phyloP scores from a whole-genome alignment of 306 rosid genomes.

The Pueraria montana region DNA sequence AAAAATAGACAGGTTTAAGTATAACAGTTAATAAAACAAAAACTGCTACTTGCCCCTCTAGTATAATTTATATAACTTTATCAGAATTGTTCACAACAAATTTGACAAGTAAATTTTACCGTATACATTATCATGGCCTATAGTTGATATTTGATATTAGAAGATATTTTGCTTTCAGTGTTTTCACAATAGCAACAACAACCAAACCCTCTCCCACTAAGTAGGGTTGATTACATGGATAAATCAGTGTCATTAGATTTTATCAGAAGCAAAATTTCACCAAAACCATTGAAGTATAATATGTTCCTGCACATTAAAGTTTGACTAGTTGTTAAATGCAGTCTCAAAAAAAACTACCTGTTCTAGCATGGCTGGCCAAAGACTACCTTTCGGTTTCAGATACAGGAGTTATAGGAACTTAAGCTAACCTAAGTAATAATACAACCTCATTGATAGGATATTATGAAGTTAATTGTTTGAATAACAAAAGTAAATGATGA shows the following conservation, averaged over 20 bases:
- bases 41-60: background rate
- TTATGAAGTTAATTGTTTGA: background rate
- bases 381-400: slow-evolving; percentile 8
- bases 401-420: background rate
- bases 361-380: background rate
- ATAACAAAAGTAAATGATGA: background rate
- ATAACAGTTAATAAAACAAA: background rate
- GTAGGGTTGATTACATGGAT: background rate
- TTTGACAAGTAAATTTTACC: background rate
- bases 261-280: background rate
- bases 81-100: background rate
- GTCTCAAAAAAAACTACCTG: background rate
- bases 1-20: background rate
- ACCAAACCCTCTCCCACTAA: background rate
- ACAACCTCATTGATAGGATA: background rate
- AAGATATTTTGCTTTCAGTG: background rate
- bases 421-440: background rate
- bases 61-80: background rate
- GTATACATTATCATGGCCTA: background rate
- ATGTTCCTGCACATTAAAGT: background rate
- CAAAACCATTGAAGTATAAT: background rate
- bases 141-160: background rate
- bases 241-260: background rate
- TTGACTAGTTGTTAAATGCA: background rate
- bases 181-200: slow-evolving; percentile 4